A percentile compares a stretch with the other conserved stretches of the same genome.
Evolutionary conservation across 2,329 filamentous ascomycete genomes (phyloP).

Genomic region (Phoma herbarum): DNA sequence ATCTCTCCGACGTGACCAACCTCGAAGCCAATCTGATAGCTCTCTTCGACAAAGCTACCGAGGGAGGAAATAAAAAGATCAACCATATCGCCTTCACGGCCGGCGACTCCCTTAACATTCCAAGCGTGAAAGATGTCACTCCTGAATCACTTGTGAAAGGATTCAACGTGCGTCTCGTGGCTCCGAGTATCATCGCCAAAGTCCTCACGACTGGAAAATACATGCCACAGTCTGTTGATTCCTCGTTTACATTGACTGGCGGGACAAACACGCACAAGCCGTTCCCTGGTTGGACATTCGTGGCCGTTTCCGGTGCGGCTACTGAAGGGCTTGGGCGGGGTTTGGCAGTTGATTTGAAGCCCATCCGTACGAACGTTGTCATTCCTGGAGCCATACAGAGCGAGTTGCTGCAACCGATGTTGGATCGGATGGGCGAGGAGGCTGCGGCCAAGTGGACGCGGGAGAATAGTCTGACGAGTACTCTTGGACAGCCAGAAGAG

Average conservation of each 20-base stretch:
- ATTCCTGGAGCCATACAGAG: conserved; percentile 54
- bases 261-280: conserved; percentile 51
- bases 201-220: conserved; percentile 46
- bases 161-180: conserved; percentile 49
- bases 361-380: conserved; percentile 55
- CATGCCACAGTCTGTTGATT: conserved; percentile 37
- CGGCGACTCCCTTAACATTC: conserved; percentile 32
- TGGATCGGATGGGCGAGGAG: conserved; percentile 26
- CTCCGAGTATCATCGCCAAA: conserved; percentile 53
- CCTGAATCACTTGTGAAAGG: conserved; percentile 27
- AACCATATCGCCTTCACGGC: conserved; percentile 47
- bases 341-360: conserved; percentile 54
- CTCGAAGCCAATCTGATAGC: conserved; percentile 40
- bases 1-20: conserved; percentile 39
- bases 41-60: conserved; percentile 41
- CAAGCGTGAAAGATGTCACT: conserved; percentile 41
- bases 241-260: conserved; percentile 54
- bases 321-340: conserved; percentile 49
- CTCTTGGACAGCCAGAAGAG: conserved; percentile 46
- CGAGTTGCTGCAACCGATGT: conserved; percentile 48
- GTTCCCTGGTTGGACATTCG: conserved; percentile 43
- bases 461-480: conserved; percentile 32
- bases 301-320: conserved; percentile 35
- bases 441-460: conserved; percentile 26
- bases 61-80: conserved; percentile 39